Evolutionary conservation across 164 flowering plant species (phyloP).

Genomic region (Piper betle): DNA sequence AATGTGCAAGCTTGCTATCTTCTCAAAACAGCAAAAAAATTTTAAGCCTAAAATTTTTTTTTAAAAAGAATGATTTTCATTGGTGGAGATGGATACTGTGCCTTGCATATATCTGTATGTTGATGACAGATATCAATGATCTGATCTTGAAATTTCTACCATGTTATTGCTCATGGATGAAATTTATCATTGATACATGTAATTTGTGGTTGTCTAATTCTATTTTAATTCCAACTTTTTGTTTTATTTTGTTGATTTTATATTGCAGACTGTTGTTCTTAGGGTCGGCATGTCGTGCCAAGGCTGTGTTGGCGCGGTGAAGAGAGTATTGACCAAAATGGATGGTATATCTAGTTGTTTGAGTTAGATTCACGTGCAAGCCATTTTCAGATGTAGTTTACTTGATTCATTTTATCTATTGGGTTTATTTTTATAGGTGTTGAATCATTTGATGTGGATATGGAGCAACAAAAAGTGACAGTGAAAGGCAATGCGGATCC

Average conservation of each 20-base stretch:
- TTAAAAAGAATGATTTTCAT: too few relatives aligned
- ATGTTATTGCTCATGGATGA: too few relatives aligned
- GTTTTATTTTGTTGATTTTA: background rate
- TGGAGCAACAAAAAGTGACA: constrained; percentile 80
- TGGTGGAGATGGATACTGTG: too few relatives aligned
- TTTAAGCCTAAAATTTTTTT: too few relatives aligned
- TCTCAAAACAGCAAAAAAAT: too few relatives aligned
- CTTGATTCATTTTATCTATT: too few relatives aligned
- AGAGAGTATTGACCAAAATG: constrained; percentile 79
- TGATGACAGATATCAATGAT: too few relatives aligned
- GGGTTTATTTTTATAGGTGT: constrained; percentile 38
- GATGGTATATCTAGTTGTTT: constrained; percentile 35
- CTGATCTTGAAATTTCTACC: background rate
- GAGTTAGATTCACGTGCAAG: too few relatives aligned
- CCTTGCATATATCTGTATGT: too few relatives aligned
- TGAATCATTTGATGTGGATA: constrained; percentile 63
- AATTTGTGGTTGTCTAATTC: background rate
- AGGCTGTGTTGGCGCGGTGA: constrained; percentile 90
- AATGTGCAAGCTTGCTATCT: too few relatives aligned
- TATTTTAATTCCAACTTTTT: background rate
- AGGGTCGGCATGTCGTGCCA: constrained; percentile 88
- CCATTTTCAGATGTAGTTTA: too few relatives aligned
- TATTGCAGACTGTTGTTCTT: constrained; percentile 78
- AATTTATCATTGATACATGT: background rate
- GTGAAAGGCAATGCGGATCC: constrained; percentile 77